These are phyloP conservation scores for Solanum ossicruentum DNA, from an alignment of 257 asterid species.

Conservation along the genomic window DNA sequence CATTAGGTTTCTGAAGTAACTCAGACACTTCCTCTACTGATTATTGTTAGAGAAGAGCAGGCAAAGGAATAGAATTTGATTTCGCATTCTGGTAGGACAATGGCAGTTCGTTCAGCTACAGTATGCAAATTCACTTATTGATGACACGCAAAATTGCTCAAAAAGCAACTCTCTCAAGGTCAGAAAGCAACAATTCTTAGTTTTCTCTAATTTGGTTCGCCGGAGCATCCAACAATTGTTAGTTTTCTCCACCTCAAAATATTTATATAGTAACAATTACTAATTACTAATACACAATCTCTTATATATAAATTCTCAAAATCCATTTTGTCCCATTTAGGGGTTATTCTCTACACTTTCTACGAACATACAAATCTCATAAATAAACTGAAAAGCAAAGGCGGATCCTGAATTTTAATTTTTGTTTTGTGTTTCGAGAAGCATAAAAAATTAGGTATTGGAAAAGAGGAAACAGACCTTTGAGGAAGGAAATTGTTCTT, in stretches of 20 bases:
- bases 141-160: neutral
- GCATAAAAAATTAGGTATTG: too few relatives aligned
- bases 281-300: neutral
- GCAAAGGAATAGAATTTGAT: neutral
- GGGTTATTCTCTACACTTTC: neutral
- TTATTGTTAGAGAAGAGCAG: neutral
- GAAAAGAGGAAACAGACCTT: conserved; percentile 17
- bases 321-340: neutral
- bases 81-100: neutral
- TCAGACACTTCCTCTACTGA: neutral
- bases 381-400: neutral
- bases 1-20: neutral
- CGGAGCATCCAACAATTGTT: neutral
- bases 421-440: too few relatives aligned
- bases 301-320: neutral
- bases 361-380: neutral
- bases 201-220: neutral
- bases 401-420: too few relatives aligned
- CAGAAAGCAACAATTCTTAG: neutral
- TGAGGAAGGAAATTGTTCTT: conserved; percentile 87
- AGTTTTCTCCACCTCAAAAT: neutral
- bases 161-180: neutral
- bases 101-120: neutral
- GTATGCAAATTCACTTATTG: neutral
- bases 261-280: neutral